These are phyloP conservation scores for Suhomyces pyralidae DNA, from an alignment of 805 yeast genomes.

Conservation along the genomic window DNA sequence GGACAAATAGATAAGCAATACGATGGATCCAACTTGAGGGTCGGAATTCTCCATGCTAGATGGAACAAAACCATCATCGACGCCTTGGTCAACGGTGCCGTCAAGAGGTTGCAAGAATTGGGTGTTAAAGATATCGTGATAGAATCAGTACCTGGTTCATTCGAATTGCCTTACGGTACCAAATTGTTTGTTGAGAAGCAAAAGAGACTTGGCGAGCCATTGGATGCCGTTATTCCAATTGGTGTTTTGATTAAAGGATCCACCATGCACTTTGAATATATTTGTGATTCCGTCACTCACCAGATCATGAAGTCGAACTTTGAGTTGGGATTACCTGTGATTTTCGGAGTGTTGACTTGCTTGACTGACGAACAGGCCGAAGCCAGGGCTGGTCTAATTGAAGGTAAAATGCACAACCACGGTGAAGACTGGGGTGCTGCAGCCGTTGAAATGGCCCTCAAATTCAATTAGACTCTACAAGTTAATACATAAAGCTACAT, in stretches of 20 bases:
- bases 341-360: conserved; percentile 92
- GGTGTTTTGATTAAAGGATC: conserved; percentile 95
- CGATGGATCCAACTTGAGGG: conserved; percentile 62
- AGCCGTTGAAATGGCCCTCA: conserved; percentile 84
- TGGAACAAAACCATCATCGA: conserved; percentile 84
- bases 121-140: conserved; percentile 74
- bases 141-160: conserved; percentile 92
- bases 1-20: conserved; percentile 68
- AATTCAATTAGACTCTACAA: conserved; percentile 21
- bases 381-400: conserved; percentile 79
- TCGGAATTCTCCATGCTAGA: conserved; percentile 93
- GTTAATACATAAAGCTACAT: too few species aligned
- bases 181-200: conserved; percentile 49
- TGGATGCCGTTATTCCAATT: conserved; percentile 89
- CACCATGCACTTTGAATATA: conserved; percentile 98
- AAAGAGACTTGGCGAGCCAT: conserved; percentile 39
- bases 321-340: conserved; percentile 69
- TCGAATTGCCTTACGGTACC: conserved; percentile 86
- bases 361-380: conserved; percentile 92
- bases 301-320: conserved; percentile 82
- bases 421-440: conserved; percentile 99
- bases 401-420: conserved; percentile 85
- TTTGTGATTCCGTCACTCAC: conserved; percentile 83
- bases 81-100: conserved; percentile 76
- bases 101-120: conserved; percentile 51